A percentile compares a stretch with the other conserved stretches of the same genome.
phyloP scores from a whole-genome alignment of 768 basidiomycete species.

The Pilatotrama ljubarskyi region DNA sequence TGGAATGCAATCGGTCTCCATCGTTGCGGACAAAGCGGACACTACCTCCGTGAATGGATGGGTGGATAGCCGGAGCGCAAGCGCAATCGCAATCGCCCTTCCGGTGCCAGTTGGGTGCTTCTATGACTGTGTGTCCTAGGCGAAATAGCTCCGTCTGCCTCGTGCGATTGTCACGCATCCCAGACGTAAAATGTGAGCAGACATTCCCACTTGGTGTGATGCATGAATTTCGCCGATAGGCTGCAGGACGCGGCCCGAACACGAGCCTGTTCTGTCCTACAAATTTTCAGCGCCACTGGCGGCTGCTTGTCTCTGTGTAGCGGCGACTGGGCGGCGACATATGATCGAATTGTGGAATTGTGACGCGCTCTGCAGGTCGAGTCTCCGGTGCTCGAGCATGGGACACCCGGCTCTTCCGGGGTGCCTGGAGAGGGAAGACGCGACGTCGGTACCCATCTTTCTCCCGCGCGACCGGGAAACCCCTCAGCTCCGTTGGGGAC shows the following conservation, averaged over 20 bases:
- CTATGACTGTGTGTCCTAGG: background rate
- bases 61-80: too few relatives aligned
- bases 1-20: too few relatives aligned
- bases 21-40: too few relatives aligned
- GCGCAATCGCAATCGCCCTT: too few relatives aligned
- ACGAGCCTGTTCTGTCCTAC: background rate
- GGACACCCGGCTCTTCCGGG: background rate
- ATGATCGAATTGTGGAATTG: background rate
- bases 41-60: too few relatives aligned
- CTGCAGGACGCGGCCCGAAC: background rate
- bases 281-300: background rate
- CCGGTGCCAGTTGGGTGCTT: background rate
- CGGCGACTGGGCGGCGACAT: background rate
- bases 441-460: conserved; percentile 5
- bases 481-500: too few relatives aligned
- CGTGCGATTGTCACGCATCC: background rate
- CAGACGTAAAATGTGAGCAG: background rate
- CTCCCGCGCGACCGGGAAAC: conserved; percentile 9
- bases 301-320: background rate
- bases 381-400: background rate
- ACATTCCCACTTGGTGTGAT: background rate
- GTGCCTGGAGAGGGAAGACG: background rate
- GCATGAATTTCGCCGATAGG: background rate
- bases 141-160: background rate
- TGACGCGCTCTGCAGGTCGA: background rate